Percentiles rank a stretch among this genome's conserved stretches.
Conservation (phyloP, 495 filamentous ascomycete genomes). For the Lophium mytilinum region DNA sequence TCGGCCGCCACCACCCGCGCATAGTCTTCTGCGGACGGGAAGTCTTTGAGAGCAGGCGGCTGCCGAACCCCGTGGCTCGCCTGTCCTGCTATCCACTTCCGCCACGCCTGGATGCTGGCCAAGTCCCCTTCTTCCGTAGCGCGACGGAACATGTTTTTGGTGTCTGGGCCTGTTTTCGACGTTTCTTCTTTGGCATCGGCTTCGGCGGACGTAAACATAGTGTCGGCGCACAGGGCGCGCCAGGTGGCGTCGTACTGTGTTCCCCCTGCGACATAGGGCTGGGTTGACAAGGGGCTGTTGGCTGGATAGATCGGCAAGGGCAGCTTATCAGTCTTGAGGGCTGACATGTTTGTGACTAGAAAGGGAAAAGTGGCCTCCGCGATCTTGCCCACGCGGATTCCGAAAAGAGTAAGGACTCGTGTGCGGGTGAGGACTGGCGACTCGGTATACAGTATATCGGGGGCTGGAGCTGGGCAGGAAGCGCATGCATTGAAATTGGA, state of each 20-base stretch:
- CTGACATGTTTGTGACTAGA: neutral
- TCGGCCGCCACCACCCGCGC: neutral
- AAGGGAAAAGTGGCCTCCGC: neutral
- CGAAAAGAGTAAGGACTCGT: neutral
- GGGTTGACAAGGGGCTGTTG: neutral
- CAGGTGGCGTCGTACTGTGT: slow-evolving; percentile 2
- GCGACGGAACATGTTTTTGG: slow-evolving; percentile 4
- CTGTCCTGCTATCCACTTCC: slow-evolving; percentile 1
- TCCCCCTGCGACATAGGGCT: neutral
- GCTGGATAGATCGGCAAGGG: neutral
- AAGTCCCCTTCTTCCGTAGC: slow-evolving; percentile 1
- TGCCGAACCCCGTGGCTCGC: neutral
- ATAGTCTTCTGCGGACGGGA: neutral
- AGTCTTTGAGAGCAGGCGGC: slow-evolving; percentile 2
- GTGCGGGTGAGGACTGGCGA: neutral
- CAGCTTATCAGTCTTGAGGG: neutral
- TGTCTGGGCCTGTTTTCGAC: neutral
- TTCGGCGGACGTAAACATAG: neutral
- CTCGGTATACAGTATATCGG: neutral
- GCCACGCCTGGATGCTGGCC: slow-evolving; percentile 1
- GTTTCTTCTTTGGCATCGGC: neutral
- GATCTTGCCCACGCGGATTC: neutral
- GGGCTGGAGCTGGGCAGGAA: neutral
- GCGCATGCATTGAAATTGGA: slow-evolving; percentile 1
- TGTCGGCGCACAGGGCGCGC: slow-evolving; percentile 1